Evolutionary conservation across 2,329 filamentous ascomycete species (phyloP), one percentile per base, ranked within the genome.

Genomic region (Ilyonectria robusta): DNA sequence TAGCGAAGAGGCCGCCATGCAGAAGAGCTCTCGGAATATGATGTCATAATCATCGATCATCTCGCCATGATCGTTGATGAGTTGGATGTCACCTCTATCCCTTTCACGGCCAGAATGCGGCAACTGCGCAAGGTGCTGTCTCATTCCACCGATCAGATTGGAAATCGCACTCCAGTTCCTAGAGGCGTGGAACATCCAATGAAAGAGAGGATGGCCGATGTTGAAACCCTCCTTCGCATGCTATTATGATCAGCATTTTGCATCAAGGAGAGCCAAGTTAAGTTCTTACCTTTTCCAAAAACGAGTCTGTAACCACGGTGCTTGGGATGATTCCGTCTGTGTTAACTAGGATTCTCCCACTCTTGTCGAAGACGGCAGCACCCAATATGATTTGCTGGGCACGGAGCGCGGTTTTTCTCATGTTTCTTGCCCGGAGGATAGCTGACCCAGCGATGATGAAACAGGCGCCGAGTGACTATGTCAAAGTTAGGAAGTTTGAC

Each of bases 111-210:
- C 64, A 31, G 66, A 68, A 44, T 75, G 74, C 7, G 84, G 79
- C 68, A 88, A 76, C 77, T 84, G 71, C 72, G 86, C 81, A n/a
- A 97, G 80, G 71, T 96, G 93, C 44, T 85, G 85, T 60, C 87
- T 87, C 92, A 97, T 97, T 47, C 87, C 88, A 7, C 88, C 88
- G 26, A 97, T 84, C 6, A 96, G 83, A 50, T 89, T 88, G 61
- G 85, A 85, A 29, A 97, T 86, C 46, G 89, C 87, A 8, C 81
- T 77, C 94, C 94, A 97, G 78, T 94, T 92, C 65, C 91, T 87
- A 7, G 93, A 93, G 3, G 94, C 93, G 63, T 93, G 89, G 77
- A 93, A 97, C 75, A 96, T 91, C 94, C 94, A 97, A 56, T 94
- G 89, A 79, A 96, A 97, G 2, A 95, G 89, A 0, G 93, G 89